Evolutionary conservation across 225 moss, liverwort and hornwort genomes (phyloP).

Genomic region (Anthoceros angustus): DNA sequence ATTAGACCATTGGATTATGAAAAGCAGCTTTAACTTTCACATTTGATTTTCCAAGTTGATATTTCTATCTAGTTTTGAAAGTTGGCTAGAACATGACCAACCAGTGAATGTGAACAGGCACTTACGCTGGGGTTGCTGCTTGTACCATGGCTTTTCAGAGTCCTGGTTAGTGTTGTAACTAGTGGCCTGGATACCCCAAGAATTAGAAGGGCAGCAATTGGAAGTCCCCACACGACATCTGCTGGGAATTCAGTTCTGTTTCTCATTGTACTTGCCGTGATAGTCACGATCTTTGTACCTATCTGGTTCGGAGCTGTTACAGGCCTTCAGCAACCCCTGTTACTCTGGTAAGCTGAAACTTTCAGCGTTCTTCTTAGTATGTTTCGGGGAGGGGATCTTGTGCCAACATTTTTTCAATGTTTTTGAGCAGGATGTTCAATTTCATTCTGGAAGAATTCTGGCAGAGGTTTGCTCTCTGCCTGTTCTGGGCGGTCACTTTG

Average conservation of each 20-base stretch:
- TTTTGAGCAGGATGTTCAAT: conserved; percentile 14
- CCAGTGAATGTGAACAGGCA: conserved; percentile 9
- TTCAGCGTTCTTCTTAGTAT: background rate
- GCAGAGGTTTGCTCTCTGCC: conserved; percentile 32
- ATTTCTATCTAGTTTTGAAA: background rate
- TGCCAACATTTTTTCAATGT: background rate
- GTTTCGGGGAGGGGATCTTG: background rate
- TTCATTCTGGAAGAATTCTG: conserved; percentile 31
- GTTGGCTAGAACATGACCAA: background rate
- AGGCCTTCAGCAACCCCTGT: conserved; percentile 26
- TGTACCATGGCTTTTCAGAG: conserved; percentile 24
- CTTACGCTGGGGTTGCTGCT: conserved; percentile 41
- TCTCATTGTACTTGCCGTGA: conserved; percentile 16
- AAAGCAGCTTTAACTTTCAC: background rate
- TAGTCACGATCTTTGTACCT: conserved; percentile 27
- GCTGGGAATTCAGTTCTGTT: conserved; percentile 25
- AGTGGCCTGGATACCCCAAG: conserved; percentile 14
- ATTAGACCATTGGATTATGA: too few species aligned
- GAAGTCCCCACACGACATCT: conserved; percentile 15
- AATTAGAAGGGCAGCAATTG: conserved; percentile 12
- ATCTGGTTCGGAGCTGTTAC: conserved; percentile 27
- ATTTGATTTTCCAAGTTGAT: background rate
- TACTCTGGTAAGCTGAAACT: conserved; percentile 14
- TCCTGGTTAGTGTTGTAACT: conserved; percentile 13
- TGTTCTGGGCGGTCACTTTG: conserved; percentile 34